phyloP scores from a whole-genome alignment of 495 filamentous ascomycete genomes.

The Bombardia bombarda region DNA sequence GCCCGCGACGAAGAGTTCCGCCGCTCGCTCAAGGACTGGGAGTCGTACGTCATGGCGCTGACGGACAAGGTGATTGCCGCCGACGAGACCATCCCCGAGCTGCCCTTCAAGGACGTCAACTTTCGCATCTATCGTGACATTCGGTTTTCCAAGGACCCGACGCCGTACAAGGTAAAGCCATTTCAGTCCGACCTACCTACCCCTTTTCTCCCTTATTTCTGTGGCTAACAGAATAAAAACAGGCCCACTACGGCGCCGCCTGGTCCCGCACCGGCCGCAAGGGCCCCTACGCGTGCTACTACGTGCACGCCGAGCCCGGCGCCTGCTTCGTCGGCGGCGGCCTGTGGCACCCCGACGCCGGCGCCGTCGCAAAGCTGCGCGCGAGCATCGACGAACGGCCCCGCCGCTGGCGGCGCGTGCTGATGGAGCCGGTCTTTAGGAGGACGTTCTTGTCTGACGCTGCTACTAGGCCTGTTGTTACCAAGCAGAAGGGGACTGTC shows the following conservation, averaged over 20 bases:
- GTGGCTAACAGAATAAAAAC: neutral
- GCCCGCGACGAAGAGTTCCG: constrained; percentile 72
- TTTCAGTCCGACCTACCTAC: constrained; percentile 17
- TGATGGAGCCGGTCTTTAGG: constrained; percentile 50
- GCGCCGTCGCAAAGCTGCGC: constrained; percentile 55
- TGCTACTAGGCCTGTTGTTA: neutral
- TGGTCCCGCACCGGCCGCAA: constrained; percentile 84
- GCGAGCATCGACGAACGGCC: constrained; percentile 65
- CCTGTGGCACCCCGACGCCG: constrained; percentile 65
- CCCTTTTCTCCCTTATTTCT: neutral
- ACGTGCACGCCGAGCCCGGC: constrained; percentile 42
- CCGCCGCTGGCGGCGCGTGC: constrained; percentile 53
- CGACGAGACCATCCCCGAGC: constrained; percentile 74
- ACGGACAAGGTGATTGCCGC: constrained; percentile 59
- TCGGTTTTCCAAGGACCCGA: constrained; percentile 67
- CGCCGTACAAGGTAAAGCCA: constrained; percentile 70
- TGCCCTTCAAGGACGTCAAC: constrained; percentile 75
- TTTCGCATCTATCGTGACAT: constrained; percentile 84
- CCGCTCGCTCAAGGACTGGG: constrained; percentile 67
- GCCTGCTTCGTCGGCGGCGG: constrained; percentile 57
- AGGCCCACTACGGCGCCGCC: constrained; percentile 70
- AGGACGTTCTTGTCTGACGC: constrained; percentile 46
- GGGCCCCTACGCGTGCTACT: constrained; percentile 80
- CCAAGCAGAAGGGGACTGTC: constrained; percentile 34
- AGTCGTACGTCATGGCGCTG: constrained; percentile 61